These are phyloP conservation scores for Cyberlindnera maclurae DNA, from an alignment of 805 yeast genomes.

Conservation along the genomic window DNA sequence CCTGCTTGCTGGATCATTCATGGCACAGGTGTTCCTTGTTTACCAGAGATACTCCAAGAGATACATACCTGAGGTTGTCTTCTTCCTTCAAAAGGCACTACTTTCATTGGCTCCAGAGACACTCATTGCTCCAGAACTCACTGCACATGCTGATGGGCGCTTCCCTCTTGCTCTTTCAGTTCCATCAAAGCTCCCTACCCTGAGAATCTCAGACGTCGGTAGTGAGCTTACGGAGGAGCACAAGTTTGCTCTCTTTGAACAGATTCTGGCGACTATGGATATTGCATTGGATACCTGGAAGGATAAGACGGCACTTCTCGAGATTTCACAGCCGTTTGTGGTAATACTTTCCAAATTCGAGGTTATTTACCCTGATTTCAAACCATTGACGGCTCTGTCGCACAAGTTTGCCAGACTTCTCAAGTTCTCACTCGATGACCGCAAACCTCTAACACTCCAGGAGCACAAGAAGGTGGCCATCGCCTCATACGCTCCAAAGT, in stretches of 20 bases:
- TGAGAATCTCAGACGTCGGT: constrained; percentile 19
- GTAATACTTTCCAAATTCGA: constrained; percentile 34
- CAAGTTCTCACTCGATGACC: constrained; percentile 41
- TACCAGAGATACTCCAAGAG: constrained; percentile 82
- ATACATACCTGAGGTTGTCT: constrained; percentile 69
- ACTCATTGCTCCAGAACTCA: constrained; percentile 4
- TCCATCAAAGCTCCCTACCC: constrained; percentile 2
- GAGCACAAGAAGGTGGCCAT: constrained; percentile 79
- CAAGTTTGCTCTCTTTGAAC: constrained; percentile 21
- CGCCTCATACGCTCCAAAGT: constrained; percentile 80
- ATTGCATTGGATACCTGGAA: constrained; percentile 43
- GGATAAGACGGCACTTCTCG: constrained; percentile 54
- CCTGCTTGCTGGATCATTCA: constrained; percentile 53
- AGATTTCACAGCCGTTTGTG: constrained; percentile 44
- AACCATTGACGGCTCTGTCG: constrained; percentile 27
- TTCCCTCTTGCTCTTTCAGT: constrained; percentile 17
- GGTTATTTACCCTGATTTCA: constrained; percentile 29
- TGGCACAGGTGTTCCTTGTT: constrained; percentile 56
- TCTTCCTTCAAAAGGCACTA: constrained; percentile 48
- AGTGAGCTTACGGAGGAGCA: constrained; percentile 24
- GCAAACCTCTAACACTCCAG: constrained; percentile 74
- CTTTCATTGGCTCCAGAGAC: constrained; percentile 36
- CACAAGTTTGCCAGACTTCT: constrained; percentile 42
- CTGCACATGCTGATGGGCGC: constrained; percentile 16
- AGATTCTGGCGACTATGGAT: constrained; percentile 27